A percentile compares a stretch with the other conserved stretches of the same genome.
Evolutionary conservation across 1,284 basidiomycete species (phyloP).

Genomic region (Coniferiporia sulphurascens): DNA sequence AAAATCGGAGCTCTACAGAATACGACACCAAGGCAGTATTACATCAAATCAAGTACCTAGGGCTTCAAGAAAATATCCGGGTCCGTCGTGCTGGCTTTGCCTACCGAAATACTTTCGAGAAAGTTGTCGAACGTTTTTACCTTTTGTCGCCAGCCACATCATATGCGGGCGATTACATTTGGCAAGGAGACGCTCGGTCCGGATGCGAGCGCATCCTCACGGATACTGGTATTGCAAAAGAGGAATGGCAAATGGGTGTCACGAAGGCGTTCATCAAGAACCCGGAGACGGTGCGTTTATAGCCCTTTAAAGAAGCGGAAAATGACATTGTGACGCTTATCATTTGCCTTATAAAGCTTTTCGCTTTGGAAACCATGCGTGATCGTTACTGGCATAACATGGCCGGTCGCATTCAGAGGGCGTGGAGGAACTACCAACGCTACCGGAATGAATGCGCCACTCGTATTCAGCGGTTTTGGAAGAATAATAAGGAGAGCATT

Average conservation of each 20-base stretch:
- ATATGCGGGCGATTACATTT: constrained; percentile 98
- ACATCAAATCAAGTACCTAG: constrained; percentile 99
- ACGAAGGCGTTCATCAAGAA: constrained; percentile 99
- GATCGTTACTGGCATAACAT: constrained; percentile 99
- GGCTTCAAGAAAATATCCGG: constrained; percentile 97
- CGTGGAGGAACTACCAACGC: constrained; percentile 93
- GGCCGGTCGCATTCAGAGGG: constrained; percentile 94
- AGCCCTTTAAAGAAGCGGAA: neutral
- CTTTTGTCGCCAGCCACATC: constrained; percentile 92
- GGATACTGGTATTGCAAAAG: constrained; percentile 92
- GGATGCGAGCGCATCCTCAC: constrained; percentile 92
- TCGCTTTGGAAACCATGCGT: constrained; percentile 97
- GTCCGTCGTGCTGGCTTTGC: constrained; percentile 97
- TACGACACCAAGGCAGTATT: constrained; percentile 94
- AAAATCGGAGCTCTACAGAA: constrained; percentile 90
- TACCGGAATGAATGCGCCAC: constrained; percentile 94
- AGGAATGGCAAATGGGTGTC: constrained; percentile 99
- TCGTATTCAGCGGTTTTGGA: constrained; percentile 98
- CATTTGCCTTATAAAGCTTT: constrained; percentile 54
- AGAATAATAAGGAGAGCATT: constrained; percentile 92
- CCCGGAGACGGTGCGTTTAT: constrained; percentile 80
- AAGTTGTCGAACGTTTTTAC: constrained; percentile 98
- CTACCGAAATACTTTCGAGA: constrained; percentile 96
- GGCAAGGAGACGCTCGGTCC: constrained; percentile 86
- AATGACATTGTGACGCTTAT: neutral